Evolutionary conservation across 2,329 filamentous ascomycete species (phyloP), one percentile per base, ranked within the genome.

Genomic region (Cladosporium sp.): DNA sequence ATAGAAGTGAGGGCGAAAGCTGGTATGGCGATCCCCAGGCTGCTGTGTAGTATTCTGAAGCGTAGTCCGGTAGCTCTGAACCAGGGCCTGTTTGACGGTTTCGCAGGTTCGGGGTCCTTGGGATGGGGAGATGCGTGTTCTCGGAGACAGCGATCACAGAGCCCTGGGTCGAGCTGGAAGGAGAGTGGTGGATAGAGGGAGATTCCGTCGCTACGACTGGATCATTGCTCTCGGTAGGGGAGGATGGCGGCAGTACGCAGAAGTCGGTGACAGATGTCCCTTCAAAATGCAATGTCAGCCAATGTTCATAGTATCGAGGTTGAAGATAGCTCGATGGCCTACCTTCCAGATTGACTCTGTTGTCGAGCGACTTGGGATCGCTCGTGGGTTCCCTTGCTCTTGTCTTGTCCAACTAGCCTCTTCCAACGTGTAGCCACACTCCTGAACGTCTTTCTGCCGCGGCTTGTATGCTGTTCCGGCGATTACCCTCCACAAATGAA

Each of bases 1-100:
- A 72, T 23, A 72, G 65, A 14, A 76, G 67, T 30, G 74, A 89
- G 14, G 84, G 81, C 46, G 89, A 85, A 67, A 84, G 85, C 64
- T 91, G 89, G 79, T 97, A 97, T 25, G 93, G 93, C 63, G 93
- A 97, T 65, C 93, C 93, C 93, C 93, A 97, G 76, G 90, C 93
- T 58, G 92, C 90, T 56, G 92, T 95, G 74, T 86, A 76, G 68
- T 76, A 77, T 21, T 74, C 73, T 3, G 75, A 76, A 49, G 68
- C 69, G 61, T 71, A 70, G 57, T 76, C 74, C 23, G 63, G 63
- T 18, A 65, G 57, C 34, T 65, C 63, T 16, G 63, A 59, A 30
- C 32, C 60, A 28, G 60, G 60, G 43, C 60, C 51, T 43, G 60
- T 18, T 18, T 54, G 60, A 21, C 49, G 60, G 32, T 39, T n/a